Base-by-base conservation (phyloP, 2,329 filamentous ascomycete species). In the Diplodia scrobiculata region DNA sequence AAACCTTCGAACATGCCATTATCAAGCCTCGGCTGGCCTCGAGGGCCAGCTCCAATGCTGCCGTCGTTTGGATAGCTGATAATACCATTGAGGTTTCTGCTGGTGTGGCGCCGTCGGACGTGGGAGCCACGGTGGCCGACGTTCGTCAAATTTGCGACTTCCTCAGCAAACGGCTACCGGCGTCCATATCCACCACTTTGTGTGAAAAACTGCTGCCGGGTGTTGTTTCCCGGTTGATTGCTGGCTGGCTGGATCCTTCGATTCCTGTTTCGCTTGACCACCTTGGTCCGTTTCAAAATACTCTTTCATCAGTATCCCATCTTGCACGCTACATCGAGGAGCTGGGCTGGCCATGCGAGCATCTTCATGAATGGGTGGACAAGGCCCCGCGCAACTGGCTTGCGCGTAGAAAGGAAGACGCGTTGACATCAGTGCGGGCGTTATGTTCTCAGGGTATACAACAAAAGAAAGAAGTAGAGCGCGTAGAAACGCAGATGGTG, bases 321-420 rank as follows among this genome's bases (percentile, higher is more conserved):
- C 90, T 98, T 71, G 89, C 89, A 63, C 78, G 82, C 6, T 82
- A 81, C 1, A 78, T 98, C 7, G 82, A 86, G 41, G 77, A 80
- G 7, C 80, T 88, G 19, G 83, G 85, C 0, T 94, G 91, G 83
- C 82, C 83, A 17, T 84, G 83, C 54, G 79, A 80, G 64, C 85
- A 89, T 36, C 79, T 99, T 45, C 83, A 86, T 52, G 87, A 91
- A 27, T 99, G 95, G 94, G 88, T 91, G 0, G 86, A 88, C 48
- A 88, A 89, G 68, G 90, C 91, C 0, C 91, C 92, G 0, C 87
- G 87, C 66, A 88, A 92, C 29, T 99, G 95, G 95, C 84, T 98
- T 14, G 86, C 86, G 1, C 94, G 92, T 74, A 89, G 92, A 70
- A 87, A 91, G 72, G 92, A 96, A 72, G 87, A 84, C 38, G 88